Conservation (phyloP, 305 asterid species). For the Ilex paraguariensis region DNA sequence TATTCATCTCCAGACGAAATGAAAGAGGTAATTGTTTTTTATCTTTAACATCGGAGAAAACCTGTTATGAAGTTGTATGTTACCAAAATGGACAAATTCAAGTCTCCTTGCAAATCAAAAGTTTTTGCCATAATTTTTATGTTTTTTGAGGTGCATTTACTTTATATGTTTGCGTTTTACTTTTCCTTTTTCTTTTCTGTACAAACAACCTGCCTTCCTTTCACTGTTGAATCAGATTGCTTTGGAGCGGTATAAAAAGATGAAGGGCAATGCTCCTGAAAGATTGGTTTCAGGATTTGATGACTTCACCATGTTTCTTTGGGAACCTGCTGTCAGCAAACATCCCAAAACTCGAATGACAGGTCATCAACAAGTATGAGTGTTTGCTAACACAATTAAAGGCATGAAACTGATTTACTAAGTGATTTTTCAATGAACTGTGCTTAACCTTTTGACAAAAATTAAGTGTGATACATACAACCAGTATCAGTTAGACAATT, state of each 20-base stretch:
- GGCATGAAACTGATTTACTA: too few relatives aligned
- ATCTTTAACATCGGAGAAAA: conserved; percentile 5
- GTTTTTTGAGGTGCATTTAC: not conserved
- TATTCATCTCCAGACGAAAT: conserved; percentile 86
- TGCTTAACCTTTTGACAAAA: too few relatives aligned
- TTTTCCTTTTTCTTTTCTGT: conserved; percentile 3
- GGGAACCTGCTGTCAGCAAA: conserved; percentile 88
- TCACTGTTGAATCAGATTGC: conserved; percentile 59
- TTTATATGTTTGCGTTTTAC: conserved; percentile 9
- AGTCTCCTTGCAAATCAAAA: too few relatives aligned
- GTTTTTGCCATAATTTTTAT: not conserved
- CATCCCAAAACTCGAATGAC: conserved; percentile 91
- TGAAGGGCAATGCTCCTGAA: conserved; percentile 76
- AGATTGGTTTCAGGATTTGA: conserved; percentile 97
- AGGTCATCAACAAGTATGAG: conserved; percentile 94
- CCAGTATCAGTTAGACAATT: too few relatives aligned
- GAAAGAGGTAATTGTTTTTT: conserved; percentile 59
- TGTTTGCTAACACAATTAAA: too few relatives aligned
- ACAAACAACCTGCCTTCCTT: not conserved
- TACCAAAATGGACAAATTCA: too few relatives aligned
- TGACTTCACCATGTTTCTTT: conserved; percentile 92
- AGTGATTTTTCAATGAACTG: too few relatives aligned
- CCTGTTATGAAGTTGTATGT: too few relatives aligned
- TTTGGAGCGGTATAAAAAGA: conserved; percentile 76
- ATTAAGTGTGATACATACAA: too few relatives aligned